These are phyloP conservation scores for Verruconis gallopava DNA, from an alignment of 2,329 filamentous ascomycete genomes.

Conservation along the genomic window DNA sequence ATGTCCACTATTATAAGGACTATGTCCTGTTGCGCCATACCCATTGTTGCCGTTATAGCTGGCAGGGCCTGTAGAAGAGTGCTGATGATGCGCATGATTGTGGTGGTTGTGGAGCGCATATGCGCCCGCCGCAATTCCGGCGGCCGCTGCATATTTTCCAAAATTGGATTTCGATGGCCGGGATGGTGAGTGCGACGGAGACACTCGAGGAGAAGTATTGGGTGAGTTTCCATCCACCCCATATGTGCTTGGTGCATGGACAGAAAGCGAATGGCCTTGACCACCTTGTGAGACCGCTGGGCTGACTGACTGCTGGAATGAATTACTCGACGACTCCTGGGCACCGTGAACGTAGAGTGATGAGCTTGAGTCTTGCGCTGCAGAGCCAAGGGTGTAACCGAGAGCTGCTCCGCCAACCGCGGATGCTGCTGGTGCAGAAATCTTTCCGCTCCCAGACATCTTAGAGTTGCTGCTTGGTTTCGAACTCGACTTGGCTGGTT, in stretches of 20 bases:
- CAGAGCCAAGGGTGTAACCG: slow-evolving; percentile 26
- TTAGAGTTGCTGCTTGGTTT: slow-evolving; percentile 16
- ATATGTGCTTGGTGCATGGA: slow-evolving; percentile 8
- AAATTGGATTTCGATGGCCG: slow-evolving; percentile 30
- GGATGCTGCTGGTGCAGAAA: slow-evolving; percentile 22
- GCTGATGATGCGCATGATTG: slow-evolving; percentile 23
- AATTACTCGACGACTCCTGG: background rate
- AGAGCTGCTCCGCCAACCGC: slow-evolving; percentile 29
- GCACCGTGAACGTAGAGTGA: background rate
- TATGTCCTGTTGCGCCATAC: slow-evolving; percentile 1
- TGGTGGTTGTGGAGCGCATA: slow-evolving; percentile 28
- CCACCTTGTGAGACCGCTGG: background rate
- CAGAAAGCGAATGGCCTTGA: slow-evolving; percentile 15
- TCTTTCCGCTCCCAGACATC: slow-evolving; percentile 20
- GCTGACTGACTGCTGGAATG: background rate
- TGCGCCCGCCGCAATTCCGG: slow-evolving; percentile 32
- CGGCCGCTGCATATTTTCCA: slow-evolving; percentile 33
- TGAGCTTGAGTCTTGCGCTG: slow-evolving; percentile 13
- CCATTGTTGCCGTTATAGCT: background rate
- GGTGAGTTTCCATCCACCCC: background rate
- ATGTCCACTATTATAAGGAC: slow-evolving; percentile 12
- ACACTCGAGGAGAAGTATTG: slow-evolving; percentile 9
- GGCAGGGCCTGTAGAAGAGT: slow-evolving; percentile 2
- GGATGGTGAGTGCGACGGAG: slow-evolving; percentile 21
- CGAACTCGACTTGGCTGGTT: slow-evolving; percentile 11